A percentile compares a stretch with the other conserved stretches of the same genome.
Conservation (phyloP, 2,329 filamentous ascomycete species). For the Exophiala oligosperma region DNA sequence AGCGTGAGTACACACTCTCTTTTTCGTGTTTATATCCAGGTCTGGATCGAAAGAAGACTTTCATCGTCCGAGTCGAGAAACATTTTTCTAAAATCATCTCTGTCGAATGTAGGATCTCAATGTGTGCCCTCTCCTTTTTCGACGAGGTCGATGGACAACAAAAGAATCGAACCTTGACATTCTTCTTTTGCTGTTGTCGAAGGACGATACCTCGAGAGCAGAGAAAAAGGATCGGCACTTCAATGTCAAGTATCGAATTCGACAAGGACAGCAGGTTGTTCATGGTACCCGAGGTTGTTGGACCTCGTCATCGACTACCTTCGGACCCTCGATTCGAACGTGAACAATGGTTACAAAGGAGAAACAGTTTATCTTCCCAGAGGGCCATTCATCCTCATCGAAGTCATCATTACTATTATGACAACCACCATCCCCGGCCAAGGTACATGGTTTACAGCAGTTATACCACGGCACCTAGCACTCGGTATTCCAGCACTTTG, state of each 20-base stretch:
- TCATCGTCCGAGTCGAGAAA: background rate
- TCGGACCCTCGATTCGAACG: conserved; percentile 12
- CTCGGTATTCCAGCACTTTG: conserved; percentile 17
- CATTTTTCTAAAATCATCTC: background rate
- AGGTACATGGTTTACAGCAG: conserved; percentile 7
- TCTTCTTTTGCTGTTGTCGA: conserved; percentile 8
- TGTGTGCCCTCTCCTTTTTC: conserved; percentile 12
- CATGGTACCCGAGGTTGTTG: conserved; percentile 8
- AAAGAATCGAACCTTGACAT: background rate
- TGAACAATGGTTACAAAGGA: conserved; percentile 22
- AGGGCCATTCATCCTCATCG: conserved; percentile 21
- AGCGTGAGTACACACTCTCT: conserved; percentile 9
- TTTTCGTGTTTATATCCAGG: too few species aligned
- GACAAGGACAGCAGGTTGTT: conserved; percentile 13
- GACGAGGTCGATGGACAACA: conserved; percentile 3
- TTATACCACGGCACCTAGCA: conserved; percentile 1
- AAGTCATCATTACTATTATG: conserved; percentile 6
- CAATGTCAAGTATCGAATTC: conserved; percentile 9
- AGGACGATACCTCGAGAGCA: background rate
- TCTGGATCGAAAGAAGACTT: background rate
- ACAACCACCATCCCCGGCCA: conserved; percentile 9
- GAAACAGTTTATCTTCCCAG: conserved; percentile 22
- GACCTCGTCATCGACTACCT: too few species aligned
- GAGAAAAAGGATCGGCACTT: background rate
- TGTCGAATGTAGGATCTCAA: conserved; percentile 1